Evolutionary conservation across 306 rosid species (phyloP).

Genomic region (Lagenaria siceraria): DNA sequence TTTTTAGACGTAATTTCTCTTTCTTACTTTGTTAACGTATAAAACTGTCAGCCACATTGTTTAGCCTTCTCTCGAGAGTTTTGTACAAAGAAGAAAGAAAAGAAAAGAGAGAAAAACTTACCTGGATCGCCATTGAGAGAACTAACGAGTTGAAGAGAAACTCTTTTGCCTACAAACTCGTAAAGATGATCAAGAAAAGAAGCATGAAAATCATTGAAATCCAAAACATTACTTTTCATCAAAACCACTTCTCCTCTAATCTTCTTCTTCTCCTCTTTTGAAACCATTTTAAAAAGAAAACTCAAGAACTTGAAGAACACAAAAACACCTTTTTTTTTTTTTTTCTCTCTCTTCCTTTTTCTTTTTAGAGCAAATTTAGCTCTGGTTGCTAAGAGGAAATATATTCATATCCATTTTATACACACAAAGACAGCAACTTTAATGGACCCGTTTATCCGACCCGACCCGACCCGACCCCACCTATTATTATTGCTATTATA

Average conservation of each 20-base stretch:
- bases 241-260: slow-evolving; percentile 4
- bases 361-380: too few relatives aligned
- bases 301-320: background rate
- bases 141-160: slow-evolving; percentile 8
- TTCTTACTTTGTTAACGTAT: too few relatives aligned
- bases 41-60: background rate
- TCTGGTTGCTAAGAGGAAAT: background rate
- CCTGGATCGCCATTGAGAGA: slow-evolving; percentile 1
- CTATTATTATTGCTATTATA: too few relatives aligned
- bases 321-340: background rate
- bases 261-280: background rate
- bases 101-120: background rate
- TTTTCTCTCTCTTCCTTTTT: too few relatives aligned
- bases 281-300: background rate
- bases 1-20: too few relatives aligned
- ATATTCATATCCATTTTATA: background rate
- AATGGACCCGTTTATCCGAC: background rate
- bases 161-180: slow-evolving; percentile 2
- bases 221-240: slow-evolving; percentile 14
- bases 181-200: background rate
- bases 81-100: background rate
- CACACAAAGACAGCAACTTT: background rate
- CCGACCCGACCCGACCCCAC: background rate
- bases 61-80: background rate
- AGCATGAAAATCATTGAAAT: slow-evolving; percentile 1